phyloP scores from a whole-genome alignment of 257 asterid species.

The Cynanchum wilfordii region DNA sequence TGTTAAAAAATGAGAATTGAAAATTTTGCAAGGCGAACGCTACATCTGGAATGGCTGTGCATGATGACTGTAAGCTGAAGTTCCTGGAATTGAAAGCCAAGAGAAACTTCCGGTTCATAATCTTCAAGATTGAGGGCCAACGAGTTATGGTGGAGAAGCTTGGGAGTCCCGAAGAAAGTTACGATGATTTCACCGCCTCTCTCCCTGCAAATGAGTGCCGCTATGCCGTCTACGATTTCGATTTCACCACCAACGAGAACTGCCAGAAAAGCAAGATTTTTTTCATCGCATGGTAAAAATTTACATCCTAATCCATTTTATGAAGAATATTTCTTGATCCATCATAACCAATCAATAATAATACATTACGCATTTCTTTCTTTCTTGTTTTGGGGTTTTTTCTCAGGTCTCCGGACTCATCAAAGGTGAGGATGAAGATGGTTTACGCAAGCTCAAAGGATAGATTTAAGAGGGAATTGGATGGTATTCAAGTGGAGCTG shows the following conservation, averaged over 20 bases:
- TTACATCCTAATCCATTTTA: too few species aligned
- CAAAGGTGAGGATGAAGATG: conserved; percentile 33
- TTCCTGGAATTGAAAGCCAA: conserved; percentile 29
- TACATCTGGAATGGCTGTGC: conserved; percentile 28
- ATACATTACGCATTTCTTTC: too few species aligned
- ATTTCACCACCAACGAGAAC: conserved; percentile 27
- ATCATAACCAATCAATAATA: too few species aligned
- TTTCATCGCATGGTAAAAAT: conserved; percentile 26
- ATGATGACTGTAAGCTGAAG: conserved; percentile 27
- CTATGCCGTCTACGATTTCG: conserved; percentile 30
- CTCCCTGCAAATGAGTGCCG: conserved; percentile 29
- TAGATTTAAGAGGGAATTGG: conserved; percentile 27
- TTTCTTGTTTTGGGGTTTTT: too few species aligned
- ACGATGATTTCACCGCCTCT: conserved; percentile 22
- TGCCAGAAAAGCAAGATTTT: conserved; percentile 33
- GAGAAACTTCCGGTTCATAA: conserved; percentile 23
- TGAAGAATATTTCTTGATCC: too few species aligned
- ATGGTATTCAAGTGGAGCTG: conserved; percentile 27
- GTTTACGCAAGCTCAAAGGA: conserved; percentile 30
- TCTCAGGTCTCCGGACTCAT: conserved; percentile 28
- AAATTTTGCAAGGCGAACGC: conserved; percentile 21
- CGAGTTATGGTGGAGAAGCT: conserved; percentile 29
- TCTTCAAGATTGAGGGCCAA: conserved; percentile 24
- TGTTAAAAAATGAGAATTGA: too few species aligned
- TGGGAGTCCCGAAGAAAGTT: conserved; percentile 21